Conservation (phyloP, 371 early-diverging fungal species). For the Zychaea mexicana region DNA sequence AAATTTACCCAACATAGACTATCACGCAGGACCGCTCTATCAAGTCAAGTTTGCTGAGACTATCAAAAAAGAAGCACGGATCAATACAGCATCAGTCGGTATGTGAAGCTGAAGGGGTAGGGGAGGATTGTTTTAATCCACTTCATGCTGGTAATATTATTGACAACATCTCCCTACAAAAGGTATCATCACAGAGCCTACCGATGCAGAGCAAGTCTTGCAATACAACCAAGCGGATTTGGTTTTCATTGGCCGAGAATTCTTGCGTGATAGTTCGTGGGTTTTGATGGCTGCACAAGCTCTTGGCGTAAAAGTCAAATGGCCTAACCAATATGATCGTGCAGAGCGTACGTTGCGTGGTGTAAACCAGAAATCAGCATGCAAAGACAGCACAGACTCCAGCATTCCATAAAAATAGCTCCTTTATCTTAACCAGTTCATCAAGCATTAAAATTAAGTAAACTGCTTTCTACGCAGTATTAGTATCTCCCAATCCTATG, state of each 20-base stretch:
- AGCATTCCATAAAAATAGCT: too few relatives aligned
- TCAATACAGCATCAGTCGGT: constrained; percentile 66
- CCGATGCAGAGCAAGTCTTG: constrained; percentile 73
- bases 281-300: constrained; percentile 49
- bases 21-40: constrained; percentile 58
- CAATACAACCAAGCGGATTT: constrained; percentile 70
- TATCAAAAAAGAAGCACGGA: constrained; percentile 58
- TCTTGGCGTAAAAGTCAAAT: constrained; percentile 64
- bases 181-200: constrained; percentile 69
- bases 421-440: too few relatives aligned
- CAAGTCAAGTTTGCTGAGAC: constrained; percentile 74
- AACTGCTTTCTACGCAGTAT: too few relatives aligned
- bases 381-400: too few relatives aligned
- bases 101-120: too few relatives aligned
- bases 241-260: constrained; percentile 75
- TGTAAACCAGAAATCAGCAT: too few relatives aligned
- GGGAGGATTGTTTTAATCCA: too few relatives aligned
- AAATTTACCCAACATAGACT: constrained; percentile 48
- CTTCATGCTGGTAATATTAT: too few relatives aligned
- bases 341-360: constrained; percentile 17
- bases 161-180: too few relatives aligned
- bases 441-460: too few relatives aligned
- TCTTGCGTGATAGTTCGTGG: constrained; percentile 61
- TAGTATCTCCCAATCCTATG: too few relatives aligned
- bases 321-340: constrained; percentile 67